These are phyloP conservation scores for Fusarium albidum DNA, from an alignment of 2,329 filamentous ascomycete species.

Conservation along the genomic window DNA sequence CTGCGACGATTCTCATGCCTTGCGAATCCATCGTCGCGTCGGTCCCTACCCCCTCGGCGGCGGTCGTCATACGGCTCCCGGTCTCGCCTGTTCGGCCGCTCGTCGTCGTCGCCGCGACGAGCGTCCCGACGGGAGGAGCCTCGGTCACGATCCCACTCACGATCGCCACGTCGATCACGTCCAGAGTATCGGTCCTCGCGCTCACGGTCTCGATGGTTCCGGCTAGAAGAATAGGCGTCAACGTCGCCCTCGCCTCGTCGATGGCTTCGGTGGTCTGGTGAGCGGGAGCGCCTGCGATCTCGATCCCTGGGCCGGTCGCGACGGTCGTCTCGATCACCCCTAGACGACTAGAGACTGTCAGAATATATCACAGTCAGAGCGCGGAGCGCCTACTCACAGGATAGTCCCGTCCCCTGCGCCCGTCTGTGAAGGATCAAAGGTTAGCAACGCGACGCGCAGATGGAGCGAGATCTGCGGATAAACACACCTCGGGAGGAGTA, in stretches of 20 bases:
- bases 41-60: constrained; percentile 58
- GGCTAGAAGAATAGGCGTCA: constrained; percentile 91
- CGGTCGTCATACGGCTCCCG: constrained; percentile 63
- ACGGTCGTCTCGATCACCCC: constrained; percentile 46
- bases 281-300: constrained; percentile 80
- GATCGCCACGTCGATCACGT: constrained; percentile 72
- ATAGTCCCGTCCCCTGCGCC: constrained; percentile 65
- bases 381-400: constrained; percentile 49
- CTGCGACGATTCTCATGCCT: constrained; percentile 69
- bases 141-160: constrained; percentile 80
- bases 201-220: constrained; percentile 91
- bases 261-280: constrained; percentile 74
- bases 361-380: background rate
- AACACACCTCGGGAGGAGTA: constrained; percentile 79
- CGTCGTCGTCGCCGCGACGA: constrained; percentile 73
- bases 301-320: constrained; percentile 44
- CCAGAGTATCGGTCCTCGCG: constrained; percentile 90
- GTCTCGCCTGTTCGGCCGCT: constrained; percentile 62
- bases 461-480: constrained; percentile 8
- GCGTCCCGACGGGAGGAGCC: constrained; percentile 67
- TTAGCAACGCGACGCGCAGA: constrained; percentile 44
- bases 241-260: constrained; percentile 79
- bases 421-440: constrained; percentile 46
- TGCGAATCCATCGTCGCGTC: constrained; percentile 50
- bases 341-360: constrained; percentile 40